A percentile compares a stretch with the other conserved stretches of the same genome.
phyloP scores from a whole-genome alignment of 768 basidiomycete species.

The Tricholomella constricta region DNA sequence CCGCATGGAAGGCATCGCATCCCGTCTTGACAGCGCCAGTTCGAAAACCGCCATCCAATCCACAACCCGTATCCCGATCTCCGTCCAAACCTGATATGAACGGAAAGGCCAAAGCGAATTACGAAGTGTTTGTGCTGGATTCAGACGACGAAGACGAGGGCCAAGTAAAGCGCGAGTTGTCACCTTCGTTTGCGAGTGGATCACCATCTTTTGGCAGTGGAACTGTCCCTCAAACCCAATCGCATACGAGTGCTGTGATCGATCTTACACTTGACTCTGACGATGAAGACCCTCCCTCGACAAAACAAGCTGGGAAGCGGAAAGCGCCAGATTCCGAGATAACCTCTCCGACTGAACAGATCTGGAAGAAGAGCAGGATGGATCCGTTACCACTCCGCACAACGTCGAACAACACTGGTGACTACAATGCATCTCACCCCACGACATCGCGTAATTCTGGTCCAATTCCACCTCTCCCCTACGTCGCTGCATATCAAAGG shows the following conservation, averaged over 20 bases:
- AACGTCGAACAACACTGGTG: constrained; percentile 10
- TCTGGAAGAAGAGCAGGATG: constrained; percentile 69
- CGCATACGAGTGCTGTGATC: constrained; percentile 58
- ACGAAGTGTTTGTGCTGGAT: constrained; percentile 67
- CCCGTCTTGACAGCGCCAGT: constrained; percentile 27
- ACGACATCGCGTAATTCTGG: constrained; percentile 9
- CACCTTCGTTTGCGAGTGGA: constrained; percentile 58
- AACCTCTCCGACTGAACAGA: constrained; percentile 59
- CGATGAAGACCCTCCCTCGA: constrained; percentile 54
- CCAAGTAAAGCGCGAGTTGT: constrained; percentile 74
- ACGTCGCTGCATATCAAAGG: constrained; percentile 12
- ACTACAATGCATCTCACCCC: constrained; percentile 10
- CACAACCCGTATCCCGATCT: constrained; percentile 22
- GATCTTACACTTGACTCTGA: constrained; percentile 84
- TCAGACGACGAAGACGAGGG: constrained; percentile 82
- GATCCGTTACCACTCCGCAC: constrained; percentile 25
- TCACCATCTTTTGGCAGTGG: constrained; percentile 36
- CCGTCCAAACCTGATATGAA: constrained; percentile 31
- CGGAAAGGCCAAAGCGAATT: constrained; percentile 47
- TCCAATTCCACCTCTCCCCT: constrained; percentile 14
- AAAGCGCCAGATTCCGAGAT: constrained; percentile 57
- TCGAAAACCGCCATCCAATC: constrained; percentile 31
- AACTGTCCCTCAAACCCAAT: constrained; percentile 28
- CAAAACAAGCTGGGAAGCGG: constrained; percentile 52
- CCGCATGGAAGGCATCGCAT: constrained; percentile 65